Evolutionary conservation across 495 filamentous ascomycete species (phyloP).

Genomic region (Penicillium subrubescens): DNA sequence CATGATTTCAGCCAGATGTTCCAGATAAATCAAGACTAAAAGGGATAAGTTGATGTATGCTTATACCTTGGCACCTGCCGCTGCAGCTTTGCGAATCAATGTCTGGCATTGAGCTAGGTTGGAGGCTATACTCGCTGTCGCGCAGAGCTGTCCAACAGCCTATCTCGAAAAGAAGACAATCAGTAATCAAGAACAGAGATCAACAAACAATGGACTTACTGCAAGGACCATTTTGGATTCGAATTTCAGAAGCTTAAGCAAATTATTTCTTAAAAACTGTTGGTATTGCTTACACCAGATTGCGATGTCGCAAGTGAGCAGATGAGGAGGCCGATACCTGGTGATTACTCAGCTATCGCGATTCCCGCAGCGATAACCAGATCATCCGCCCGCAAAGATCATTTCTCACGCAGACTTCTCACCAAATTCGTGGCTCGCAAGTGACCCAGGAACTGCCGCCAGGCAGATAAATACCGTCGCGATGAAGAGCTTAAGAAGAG

Average conservation of each 20-base stretch:
- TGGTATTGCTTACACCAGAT: background rate
- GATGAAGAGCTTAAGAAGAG: constrained; percentile 91
- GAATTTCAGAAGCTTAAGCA: background rate
- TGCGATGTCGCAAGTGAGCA: background rate
- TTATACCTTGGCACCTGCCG: constrained; percentile 75
- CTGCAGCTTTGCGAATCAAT: constrained; percentile 71
- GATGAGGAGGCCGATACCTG: background rate
- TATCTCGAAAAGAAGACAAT: constrained; percentile 34
- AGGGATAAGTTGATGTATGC: background rate
- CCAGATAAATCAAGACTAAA: background rate
- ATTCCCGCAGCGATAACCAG: constrained; percentile 23
- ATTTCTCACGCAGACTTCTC: constrained; percentile 18
- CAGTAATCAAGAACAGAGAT: background rate
- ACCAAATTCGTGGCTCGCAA: constrained; percentile 15
- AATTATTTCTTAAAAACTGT: background rate
- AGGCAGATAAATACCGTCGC: constrained; percentile 30
- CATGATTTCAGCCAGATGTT: constrained; percentile 7
- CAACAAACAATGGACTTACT: constrained; percentile 24
- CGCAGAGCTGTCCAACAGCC: constrained; percentile 89
- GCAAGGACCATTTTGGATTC: constrained; percentile 36
- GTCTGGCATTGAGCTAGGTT: constrained; percentile 76
- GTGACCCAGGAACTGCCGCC: constrained; percentile 7
- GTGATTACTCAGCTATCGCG: constrained; percentile 33
- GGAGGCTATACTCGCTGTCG: constrained; percentile 73
- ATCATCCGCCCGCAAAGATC: constrained; percentile 24